These are phyloP conservation scores for Viola odorata DNA, from an alignment of 345 rosid species.

Conservation along the genomic window DNA sequence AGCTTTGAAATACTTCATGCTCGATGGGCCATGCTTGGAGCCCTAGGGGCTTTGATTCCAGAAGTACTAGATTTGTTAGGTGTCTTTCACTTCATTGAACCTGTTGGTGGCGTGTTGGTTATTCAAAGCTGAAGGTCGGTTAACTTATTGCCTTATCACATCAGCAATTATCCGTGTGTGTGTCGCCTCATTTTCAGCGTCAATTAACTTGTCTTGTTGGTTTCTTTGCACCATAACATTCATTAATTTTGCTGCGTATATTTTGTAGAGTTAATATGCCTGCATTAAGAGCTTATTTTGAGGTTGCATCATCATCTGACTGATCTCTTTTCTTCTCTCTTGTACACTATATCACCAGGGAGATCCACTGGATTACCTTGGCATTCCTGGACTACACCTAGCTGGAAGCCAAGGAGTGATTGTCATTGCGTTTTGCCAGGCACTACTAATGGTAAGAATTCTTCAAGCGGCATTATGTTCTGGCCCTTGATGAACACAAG, in stretches of 20 bases:
- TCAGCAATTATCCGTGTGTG: not conserved
- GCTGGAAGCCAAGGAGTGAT: slow-evolving; percentile 95
- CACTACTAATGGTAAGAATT: slow-evolving; percentile 64
- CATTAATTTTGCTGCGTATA: not conserved
- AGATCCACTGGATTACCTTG: slow-evolving; percentile 87
- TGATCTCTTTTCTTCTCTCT: not conserved
- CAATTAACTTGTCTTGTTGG: not conserved
- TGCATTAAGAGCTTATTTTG: not conserved
- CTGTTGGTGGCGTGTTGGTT: slow-evolving; percentile 98
- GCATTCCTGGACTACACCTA: slow-evolving; percentile 84
- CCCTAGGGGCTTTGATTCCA: slow-evolving; percentile 81
- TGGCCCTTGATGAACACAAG: no score
- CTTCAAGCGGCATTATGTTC: not conserved
- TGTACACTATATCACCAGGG: slow-evolving; percentile 41
- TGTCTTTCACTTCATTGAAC: slow-evolving; percentile 70
- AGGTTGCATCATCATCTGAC: not conserved
- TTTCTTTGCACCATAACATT: not conserved
- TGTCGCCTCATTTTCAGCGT: not conserved
- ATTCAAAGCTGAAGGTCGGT: slow-evolving; percentile 75
- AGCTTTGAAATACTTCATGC: slow-evolving; percentile 95
- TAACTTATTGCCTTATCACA: not conserved
- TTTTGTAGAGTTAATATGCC: not conserved
- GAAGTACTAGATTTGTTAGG: slow-evolving; percentile 69
- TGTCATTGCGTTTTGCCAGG: slow-evolving; percentile 85
- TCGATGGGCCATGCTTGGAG: slow-evolving; percentile 98